phyloP scores from a whole-genome alignment of 768 basidiomycete genomes.

The Psilocybe tampanensis region DNA sequence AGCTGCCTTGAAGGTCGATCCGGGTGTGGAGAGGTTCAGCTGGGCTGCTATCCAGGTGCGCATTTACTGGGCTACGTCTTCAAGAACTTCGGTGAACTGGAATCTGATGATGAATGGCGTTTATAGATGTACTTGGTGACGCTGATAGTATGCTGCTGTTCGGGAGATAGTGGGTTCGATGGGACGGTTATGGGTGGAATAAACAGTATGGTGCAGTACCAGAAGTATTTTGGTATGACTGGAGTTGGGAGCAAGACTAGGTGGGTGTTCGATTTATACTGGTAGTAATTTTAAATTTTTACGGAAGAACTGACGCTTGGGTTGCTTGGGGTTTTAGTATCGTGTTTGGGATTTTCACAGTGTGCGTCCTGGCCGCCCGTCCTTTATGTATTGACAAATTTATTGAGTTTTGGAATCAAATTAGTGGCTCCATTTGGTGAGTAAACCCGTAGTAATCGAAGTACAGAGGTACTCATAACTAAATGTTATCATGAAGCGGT shows the following conservation, averaged over 20 bases:
- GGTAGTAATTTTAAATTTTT: no score
- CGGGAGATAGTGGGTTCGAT: constrained; percentile 56
- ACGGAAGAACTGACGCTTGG: background rate
- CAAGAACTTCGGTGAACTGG: no score
- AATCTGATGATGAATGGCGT: background rate
- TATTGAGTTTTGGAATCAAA: no score
- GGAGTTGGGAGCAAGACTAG: constrained; percentile 46
- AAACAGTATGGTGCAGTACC: constrained; percentile 52
- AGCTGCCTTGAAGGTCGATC: constrained; percentile 42
- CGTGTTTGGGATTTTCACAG: constrained; percentile 56
- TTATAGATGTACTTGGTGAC: constrained; percentile 48
- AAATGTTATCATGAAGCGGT: constrained; percentile 29
- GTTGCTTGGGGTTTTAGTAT: constrained; percentile 37
- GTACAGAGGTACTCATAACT: no score
- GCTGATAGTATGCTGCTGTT: constrained; percentile 49
- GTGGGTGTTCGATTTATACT: no score
- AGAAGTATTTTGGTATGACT: constrained; percentile 46
- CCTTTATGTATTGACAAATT: background rate
- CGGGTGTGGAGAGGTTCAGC: constrained; percentile 40
- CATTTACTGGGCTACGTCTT: no score
- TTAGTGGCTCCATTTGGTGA: constrained; percentile 44
- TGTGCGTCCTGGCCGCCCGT: constrained; percentile 28
- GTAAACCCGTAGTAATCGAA: constrained; percentile 7
- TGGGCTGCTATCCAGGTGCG: constrained; percentile 39
- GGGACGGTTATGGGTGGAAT: constrained; percentile 59